These are phyloP conservation scores for Cladophialophora carrionii DNA, from an alignment of 2,329 filamentous ascomycete genomes.

Conservation along the genomic window DNA sequence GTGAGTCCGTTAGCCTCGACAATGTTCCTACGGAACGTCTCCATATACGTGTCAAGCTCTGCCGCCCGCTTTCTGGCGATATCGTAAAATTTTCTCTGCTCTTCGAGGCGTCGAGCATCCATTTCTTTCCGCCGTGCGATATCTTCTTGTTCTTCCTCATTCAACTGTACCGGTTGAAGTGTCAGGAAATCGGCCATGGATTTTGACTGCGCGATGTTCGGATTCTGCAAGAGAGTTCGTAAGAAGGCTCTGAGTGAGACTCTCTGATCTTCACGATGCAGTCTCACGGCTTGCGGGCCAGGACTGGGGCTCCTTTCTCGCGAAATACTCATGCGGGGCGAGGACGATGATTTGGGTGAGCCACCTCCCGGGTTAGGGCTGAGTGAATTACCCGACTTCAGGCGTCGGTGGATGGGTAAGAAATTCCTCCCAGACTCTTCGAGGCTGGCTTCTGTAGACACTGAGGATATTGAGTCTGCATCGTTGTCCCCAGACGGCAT, in stretches of 20 bases:
- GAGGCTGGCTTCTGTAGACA: slow-evolving; percentile 68
- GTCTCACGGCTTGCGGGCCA: slow-evolving; percentile 56
- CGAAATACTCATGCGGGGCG: slow-evolving; percentile 27
- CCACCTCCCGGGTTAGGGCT: slow-evolving; percentile 22
- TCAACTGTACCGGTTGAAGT: slow-evolving; percentile 69
- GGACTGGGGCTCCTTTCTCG: slow-evolving; percentile 34
- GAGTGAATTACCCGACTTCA: slow-evolving; percentile 33
- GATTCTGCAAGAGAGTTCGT: slow-evolving; percentile 81
- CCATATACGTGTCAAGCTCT: slow-evolving; percentile 97
- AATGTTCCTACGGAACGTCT: slow-evolving; percentile 70
- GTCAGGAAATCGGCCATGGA: slow-evolving; percentile 85
- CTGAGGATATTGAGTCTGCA: slow-evolving; percentile 77
- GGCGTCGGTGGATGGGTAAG: slow-evolving; percentile 27
- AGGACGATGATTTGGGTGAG: slow-evolving; percentile 32
- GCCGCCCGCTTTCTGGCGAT: slow-evolving; percentile 87
- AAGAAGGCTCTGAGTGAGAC: slow-evolving; percentile 90
- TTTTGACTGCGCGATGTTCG: slow-evolving; percentile 78
- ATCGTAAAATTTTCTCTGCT: slow-evolving; percentile 93
- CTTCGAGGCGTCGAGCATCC: slow-evolving; percentile 85
- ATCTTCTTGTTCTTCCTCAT: slow-evolving; percentile 81
- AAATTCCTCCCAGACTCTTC: slow-evolving; percentile 41
- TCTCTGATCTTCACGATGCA: slow-evolving; percentile 87
- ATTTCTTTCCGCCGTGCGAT: slow-evolving; percentile 77
- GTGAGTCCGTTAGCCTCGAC: slow-evolving; percentile 80
- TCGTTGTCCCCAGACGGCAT: slow-evolving; percentile 71